Conservation (phyloP, 2,329 filamentous ascomycete species). For the Pestalotiopsis sp. region DNA sequence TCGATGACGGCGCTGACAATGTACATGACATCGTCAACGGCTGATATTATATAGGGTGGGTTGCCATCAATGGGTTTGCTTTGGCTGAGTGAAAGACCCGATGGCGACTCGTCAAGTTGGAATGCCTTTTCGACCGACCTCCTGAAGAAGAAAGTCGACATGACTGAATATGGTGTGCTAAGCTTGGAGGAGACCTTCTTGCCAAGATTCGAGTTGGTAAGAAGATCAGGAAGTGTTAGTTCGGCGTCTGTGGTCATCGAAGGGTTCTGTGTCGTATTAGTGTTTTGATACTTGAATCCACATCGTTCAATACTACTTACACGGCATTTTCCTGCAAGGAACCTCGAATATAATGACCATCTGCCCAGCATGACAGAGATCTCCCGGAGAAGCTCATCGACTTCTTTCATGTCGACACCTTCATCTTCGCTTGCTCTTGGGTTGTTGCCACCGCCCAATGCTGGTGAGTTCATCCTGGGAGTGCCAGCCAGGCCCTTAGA, state of each 20-base stretch:
- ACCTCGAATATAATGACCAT: conserved; percentile 91
- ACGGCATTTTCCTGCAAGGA: conserved; percentile 83
- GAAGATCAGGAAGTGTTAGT: conserved; percentile 71
- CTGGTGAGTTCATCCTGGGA: conserved; percentile 76
- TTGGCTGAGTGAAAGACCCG: conserved; percentile 76
- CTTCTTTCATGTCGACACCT: conserved; percentile 93
- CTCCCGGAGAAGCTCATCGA: conserved; percentile 85
- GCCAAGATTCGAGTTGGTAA: conserved; percentile 77
- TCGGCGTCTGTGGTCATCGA: conserved; percentile 54
- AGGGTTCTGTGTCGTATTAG: conserved; percentile 49
- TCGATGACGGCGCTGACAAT: conserved; percentile 93
- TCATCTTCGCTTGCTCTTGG: conserved; percentile 79
- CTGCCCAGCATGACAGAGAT: conserved; percentile 89
- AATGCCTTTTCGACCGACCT: conserved; percentile 97
- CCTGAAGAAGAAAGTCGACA: conserved; percentile 97
- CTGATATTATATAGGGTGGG: conserved; percentile 89
- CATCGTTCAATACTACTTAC: conserved; percentile 51
- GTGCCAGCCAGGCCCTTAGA: conserved; percentile 65
- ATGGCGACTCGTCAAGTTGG: conserved; percentile 87
- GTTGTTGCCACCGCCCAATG: conserved; percentile 57
- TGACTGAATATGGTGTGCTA: conserved; percentile 79
- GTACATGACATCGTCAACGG: conserved; percentile 99
- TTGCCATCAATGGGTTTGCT: conserved; percentile 74
- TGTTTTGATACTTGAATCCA: conserved; percentile 19
- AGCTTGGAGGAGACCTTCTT: conserved; percentile 78